A percentile compares a stretch with the other conserved stretches of the same genome.
Conservation (phyloP, 345 rosid species). For the Brassica rapa region DNA sequence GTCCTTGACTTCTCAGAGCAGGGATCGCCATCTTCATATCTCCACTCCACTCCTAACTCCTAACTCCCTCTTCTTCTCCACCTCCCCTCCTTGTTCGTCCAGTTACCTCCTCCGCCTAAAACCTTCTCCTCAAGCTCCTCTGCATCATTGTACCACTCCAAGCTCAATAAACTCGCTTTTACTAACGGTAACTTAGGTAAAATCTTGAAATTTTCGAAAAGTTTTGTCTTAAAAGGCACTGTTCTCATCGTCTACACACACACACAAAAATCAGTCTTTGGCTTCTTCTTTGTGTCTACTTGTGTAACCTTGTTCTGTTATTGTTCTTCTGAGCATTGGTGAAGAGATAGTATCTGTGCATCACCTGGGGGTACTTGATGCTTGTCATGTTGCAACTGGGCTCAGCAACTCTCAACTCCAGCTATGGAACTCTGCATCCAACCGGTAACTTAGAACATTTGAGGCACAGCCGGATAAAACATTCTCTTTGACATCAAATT, state of each 20-base stretch:
- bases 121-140: constrained; percentile 72
- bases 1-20: constrained; percentile 87
- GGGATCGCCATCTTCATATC: constrained; percentile 82
- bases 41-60: constrained; percentile 66
- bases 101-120: constrained; percentile 38
- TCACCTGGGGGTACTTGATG: not conserved
- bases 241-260: constrained; percentile 27
- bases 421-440: not conserved
- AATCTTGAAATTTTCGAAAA: constrained; percentile 51
- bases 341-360: not conserved
- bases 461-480: too few relatives aligned
- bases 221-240: constrained; percentile 27
- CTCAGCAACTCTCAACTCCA: not conserved
- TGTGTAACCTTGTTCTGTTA: too few relatives aligned
- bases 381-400: not conserved
- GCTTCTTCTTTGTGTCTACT: constrained; percentile 13
- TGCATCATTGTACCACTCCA: constrained; percentile 76
- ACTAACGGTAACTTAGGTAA: constrained; percentile 71
- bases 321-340: too few relatives aligned
- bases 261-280: constrained; percentile 61
- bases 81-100: constrained; percentile 31
- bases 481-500: too few relatives aligned
- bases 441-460: too few relatives aligned
- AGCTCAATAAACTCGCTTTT: constrained; percentile 61
- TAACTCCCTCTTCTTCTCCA: constrained; percentile 66